A percentile compares a stretch with the other conserved stretches of the same genome.
These are phyloP conservation scores for Syzygium aromaticum DNA, from an alignment of 345 rosid species.

Conservation along the genomic window DNA sequence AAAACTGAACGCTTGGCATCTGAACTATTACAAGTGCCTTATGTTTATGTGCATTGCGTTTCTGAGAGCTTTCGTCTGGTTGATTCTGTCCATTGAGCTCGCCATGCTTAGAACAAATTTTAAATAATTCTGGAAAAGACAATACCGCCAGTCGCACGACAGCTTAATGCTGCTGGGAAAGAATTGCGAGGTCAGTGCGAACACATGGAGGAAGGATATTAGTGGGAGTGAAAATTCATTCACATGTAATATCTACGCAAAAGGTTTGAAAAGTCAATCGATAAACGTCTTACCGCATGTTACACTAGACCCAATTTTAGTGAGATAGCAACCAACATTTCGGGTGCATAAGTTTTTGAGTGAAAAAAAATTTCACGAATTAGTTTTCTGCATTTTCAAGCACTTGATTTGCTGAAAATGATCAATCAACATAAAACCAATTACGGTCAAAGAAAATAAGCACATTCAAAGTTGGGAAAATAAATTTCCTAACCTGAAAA, in stretches of 20 bases:
- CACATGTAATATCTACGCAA: not conserved
- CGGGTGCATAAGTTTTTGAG: too few relatives aligned
- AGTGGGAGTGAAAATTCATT: not conserved
- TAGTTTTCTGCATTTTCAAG: too few relatives aligned
- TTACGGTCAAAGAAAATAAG: too few relatives aligned
- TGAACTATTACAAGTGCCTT: not conserved
- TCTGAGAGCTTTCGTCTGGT: not conserved
- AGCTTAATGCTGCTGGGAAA: not conserved
- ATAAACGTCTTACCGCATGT: not conserved
- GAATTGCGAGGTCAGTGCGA: not conserved
- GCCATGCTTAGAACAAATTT: not conserved
- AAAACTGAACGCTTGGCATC: not conserved
- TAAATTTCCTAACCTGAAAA: too few relatives aligned
- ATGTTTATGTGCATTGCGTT: not conserved
- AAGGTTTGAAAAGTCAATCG: not conserved
- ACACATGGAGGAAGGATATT: not conserved
- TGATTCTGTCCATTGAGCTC: not conserved
- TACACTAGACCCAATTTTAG: not conserved
- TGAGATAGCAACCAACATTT: not conserved
- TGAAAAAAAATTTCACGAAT: too few relatives aligned
- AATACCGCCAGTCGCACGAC: not conserved
- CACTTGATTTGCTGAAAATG: too few relatives aligned
- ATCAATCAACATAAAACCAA: too few relatives aligned
- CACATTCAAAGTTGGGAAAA: too few relatives aligned
- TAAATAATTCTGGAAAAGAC: not conserved